Base-by-base conservation (phyloP, 2,329 filamentous ascomycete species). In the Paraphoma sp. region DNA sequence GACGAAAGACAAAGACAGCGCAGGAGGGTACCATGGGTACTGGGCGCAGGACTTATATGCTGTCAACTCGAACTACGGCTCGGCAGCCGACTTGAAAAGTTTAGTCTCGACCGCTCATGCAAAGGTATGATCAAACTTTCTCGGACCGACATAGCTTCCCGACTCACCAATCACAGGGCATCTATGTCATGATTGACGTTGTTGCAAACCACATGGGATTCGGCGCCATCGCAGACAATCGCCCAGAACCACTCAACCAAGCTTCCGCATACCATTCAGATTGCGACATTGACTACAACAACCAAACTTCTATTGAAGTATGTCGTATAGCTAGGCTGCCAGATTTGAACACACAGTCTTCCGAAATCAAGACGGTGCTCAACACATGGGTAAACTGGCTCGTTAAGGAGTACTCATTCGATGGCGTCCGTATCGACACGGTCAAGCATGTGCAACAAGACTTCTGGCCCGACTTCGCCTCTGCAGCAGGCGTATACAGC, bases 341-440 rank as follows among this genome's bases (percentile, higher is more conserved):
- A 4, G 72, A 75, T 43, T 23, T 74, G 29, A 60, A 75, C 54
- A 74, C 72, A 1, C 45, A 61, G 28, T 63, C 56, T 12, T 57
- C 68, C 16, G 63, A 67, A 23, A 65, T 73, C 45, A 64, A 64
- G 4, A 62, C 56, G 1, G 42, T 73, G 4, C 57, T 63, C 18
- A 64, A 74, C 31, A 66, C 62, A 23, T 75, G 72, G 72, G 62
- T 75, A 36, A 62, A 57, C 6, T 73, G 65, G 65, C 70, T 74
- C 10, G 64, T 71, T 3, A 64, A 57, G 12, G 67, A 74, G 43
- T 74, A 72, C 59, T 46, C 46, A 4, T 74, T 76, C 46, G 86
- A 87, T 67, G 85, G 86, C 2, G 76, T 87, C 10, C 83, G 86
- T 33, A 83, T 88, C 62, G 86, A 88, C 60, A 87, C 84, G 0